These are phyloP conservation scores for Fusarium sp. DNA, from an alignment of 2,329 filamentous ascomycete genomes.

Conservation along the genomic window DNA sequence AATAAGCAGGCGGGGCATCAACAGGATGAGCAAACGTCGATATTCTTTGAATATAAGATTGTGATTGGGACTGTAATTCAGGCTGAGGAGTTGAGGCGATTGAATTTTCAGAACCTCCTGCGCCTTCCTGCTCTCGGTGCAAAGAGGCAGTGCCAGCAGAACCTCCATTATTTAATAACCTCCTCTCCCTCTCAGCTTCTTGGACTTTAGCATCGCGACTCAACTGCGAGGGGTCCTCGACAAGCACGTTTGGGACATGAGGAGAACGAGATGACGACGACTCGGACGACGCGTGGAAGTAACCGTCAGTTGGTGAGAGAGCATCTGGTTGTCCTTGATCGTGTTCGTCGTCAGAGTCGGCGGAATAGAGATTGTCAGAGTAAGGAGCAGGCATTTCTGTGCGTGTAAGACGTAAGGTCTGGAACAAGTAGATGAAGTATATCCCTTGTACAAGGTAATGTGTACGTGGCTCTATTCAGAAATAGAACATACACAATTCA, in stretches of 20 bases:
- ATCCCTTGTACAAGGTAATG: background rate
- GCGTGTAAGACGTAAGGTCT: conserved; percentile 20
- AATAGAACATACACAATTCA: background rate
- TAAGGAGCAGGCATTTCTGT: conserved; percentile 59
- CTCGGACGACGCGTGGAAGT: conserved; percentile 58
- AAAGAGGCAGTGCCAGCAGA: background rate
- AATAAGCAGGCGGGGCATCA: conserved; percentile 64
- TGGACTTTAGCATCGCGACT: conserved; percentile 55
- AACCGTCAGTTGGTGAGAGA: conserved; percentile 64
- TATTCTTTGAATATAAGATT: conserved; percentile 6
- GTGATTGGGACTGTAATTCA: background rate
- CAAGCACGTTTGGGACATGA: conserved; percentile 60
- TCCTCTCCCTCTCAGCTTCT: conserved; percentile 57
- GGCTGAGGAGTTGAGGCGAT: conserved; percentile 6
- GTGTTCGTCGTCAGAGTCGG: conserved; percentile 51
- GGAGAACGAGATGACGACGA: conserved; percentile 48
- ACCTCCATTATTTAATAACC: conserved; percentile 44
- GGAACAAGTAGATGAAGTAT: background rate
- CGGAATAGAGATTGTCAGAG: conserved; percentile 61
- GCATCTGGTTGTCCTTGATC: conserved; percentile 47
- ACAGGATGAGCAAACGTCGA: conserved; percentile 37
- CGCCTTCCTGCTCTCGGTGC: background rate
- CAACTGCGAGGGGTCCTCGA: conserved; percentile 60
- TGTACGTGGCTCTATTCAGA: conserved; percentile 18
- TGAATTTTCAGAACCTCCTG: background rate